phyloP scores from a whole-genome alignment of 306 rosid species.

The Lotus japonicus region DNA sequence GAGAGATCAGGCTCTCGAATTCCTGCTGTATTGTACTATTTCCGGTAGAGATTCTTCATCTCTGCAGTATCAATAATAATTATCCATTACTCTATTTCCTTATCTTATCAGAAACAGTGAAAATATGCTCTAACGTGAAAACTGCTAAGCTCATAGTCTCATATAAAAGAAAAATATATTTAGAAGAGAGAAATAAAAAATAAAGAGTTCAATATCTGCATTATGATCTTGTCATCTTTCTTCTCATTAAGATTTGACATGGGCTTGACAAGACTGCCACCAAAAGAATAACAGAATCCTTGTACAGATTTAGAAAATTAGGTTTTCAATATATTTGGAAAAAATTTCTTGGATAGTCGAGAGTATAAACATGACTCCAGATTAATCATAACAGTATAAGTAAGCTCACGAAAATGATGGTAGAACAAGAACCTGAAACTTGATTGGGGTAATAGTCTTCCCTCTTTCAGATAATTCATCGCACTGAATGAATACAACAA shows the following conservation, averaged over 20 bases:
- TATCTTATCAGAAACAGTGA: not conserved
- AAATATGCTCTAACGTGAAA: not conserved
- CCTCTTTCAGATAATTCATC: constrained; percentile 39
- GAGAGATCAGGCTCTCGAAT: too few species aligned
- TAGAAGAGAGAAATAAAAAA: not conserved
- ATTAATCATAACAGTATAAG: not conserved
- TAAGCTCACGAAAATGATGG: not conserved
- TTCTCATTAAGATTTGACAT: not conserved
- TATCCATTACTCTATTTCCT: too few species aligned
- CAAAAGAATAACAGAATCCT: not conserved
- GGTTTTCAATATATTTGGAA: not conserved
- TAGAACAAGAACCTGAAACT: constrained; percentile 44
- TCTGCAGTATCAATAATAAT: too few species aligned
- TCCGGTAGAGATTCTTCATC: too few species aligned
- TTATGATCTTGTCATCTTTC: not conserved
- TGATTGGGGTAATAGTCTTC: constrained; percentile 48
- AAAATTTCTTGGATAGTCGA: not conserved
- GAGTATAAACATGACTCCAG: not conserved
- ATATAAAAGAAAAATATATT: not conserved
- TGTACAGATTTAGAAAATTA: not conserved
- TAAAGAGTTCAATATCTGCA: not conserved
- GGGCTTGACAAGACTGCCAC: not conserved
- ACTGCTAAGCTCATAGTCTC: not conserved
- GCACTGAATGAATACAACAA: constrained; percentile 33
- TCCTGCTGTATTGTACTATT: too few species aligned